Percentiles rank a stretch among this genome's conserved stretches.
phyloP scores from a whole-genome alignment of 2,329 filamentous ascomycete genomes.

The Elsinoe necatrix region DNA sequence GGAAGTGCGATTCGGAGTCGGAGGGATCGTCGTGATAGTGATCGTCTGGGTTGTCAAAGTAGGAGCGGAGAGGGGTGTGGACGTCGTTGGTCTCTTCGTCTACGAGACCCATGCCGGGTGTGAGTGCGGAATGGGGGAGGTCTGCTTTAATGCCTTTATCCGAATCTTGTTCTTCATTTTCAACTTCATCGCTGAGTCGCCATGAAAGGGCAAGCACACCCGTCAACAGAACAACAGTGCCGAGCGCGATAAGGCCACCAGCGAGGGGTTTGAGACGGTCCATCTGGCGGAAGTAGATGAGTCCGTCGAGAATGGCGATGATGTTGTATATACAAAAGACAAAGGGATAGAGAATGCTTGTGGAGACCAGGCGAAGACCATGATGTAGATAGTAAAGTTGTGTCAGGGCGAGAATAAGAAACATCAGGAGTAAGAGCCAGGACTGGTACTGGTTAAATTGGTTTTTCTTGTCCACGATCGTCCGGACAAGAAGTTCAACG shows the following conservation, averaged over 20 bases:
- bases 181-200: slow-evolving; percentile 67
- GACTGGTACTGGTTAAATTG: slow-evolving; percentile 95
- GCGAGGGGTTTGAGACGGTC: slow-evolving; percentile 67
- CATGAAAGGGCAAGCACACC: slow-evolving; percentile 90
- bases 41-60: slow-evolving; percentile 2
- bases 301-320: slow-evolving; percentile 89
- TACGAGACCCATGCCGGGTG: slow-evolving; percentile 74
- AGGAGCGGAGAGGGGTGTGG: slow-evolving; percentile 13
- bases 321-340: slow-evolving; percentile 99
- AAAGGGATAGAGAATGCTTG: slow-evolving; percentile 89
- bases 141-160: slow-evolving; percentile 39
- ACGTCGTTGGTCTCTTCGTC: slow-evolving; percentile 46
- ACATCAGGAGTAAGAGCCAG: slow-evolving; percentile 77
- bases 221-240: slow-evolving; percentile 73
- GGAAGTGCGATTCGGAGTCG: slow-evolving; percentile 20
- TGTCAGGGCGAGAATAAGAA: slow-evolving; percentile 72
- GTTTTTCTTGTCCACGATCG: slow-evolving; percentile 75
- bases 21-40: slow-evolving; percentile 16
- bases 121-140: slow-evolving; percentile 56
- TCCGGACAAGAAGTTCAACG: slow-evolving; percentile 84
- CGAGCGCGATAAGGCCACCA: slow-evolving; percentile 73
- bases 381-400: slow-evolving; percentile 94
- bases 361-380: slow-evolving; percentile 88
- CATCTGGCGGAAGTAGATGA: slow-evolving; percentile 93
- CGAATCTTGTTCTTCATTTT: slow-evolving; percentile 45